A percentile compares a stretch with the other conserved stretches of the same genome.
These are phyloP conservation scores for Populus pruinosa DNA, from an alignment of 345 rosid species.

Conservation along the genomic window DNA sequence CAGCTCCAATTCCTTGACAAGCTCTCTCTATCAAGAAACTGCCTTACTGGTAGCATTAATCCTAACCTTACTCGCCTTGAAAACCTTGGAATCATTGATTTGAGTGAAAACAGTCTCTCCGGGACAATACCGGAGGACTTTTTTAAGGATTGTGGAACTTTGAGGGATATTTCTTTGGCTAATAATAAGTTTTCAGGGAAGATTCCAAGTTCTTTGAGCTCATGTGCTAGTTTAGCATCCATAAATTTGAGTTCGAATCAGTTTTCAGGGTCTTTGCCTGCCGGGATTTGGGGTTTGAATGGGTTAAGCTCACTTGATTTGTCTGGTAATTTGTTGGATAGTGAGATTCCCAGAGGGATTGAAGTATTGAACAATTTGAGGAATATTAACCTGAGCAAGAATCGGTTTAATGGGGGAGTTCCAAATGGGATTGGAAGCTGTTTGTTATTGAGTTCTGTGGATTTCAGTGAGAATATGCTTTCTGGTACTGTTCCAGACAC, in stretches of 20 bases:
- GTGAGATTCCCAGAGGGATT: constrained; percentile 57
- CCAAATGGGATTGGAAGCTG: constrained; percentile 79
- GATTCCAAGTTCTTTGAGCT: constrained; percentile 67
- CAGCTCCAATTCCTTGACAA: constrained; percentile 24
- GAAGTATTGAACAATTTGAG: constrained; percentile 63
- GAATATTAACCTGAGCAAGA: constrained; percentile 53
- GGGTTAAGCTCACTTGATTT: constrained; percentile 71
- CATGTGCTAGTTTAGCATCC: constrained; percentile 65
- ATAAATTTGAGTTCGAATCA: constrained; percentile 63
- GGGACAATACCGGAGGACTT: constrained; percentile 66
- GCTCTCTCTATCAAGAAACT: constrained; percentile 54
- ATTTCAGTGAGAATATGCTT: constrained; percentile 65
- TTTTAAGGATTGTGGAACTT: constrained; percentile 75
- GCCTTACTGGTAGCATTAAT: constrained; percentile 57
- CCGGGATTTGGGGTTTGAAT: constrained; percentile 67
- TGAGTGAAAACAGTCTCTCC: constrained; percentile 57
- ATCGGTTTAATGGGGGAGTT: constrained; percentile 49
- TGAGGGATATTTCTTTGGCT: constrained; percentile 66
- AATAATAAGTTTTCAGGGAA: constrained; percentile 64
- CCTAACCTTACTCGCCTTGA: constrained; percentile 47
- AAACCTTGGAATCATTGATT: constrained; percentile 51
- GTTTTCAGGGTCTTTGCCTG: constrained; percentile 67
- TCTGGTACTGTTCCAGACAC: constrained; percentile 65
- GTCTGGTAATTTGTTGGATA: constrained; percentile 67
- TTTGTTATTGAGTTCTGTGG: constrained; percentile 56